These are phyloP conservation scores for Brassica balearica DNA, from an alignment of 441 rosid genomes.

Conservation along the genomic window DNA sequence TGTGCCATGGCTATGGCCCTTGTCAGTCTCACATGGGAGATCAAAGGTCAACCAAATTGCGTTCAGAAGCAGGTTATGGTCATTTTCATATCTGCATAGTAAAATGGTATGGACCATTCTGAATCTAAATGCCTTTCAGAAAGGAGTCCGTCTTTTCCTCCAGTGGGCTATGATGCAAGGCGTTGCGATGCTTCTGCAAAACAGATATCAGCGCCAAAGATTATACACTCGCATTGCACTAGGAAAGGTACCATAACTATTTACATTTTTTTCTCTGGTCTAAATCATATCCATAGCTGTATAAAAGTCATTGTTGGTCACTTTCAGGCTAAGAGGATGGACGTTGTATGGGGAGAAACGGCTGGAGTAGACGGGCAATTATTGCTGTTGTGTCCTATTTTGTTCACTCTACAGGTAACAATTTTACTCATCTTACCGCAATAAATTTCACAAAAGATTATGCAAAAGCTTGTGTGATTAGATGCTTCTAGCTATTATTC, in stretches of 20 bases:
- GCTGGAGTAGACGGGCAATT: constrained; percentile 96
- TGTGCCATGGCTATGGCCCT: constrained; percentile 96
- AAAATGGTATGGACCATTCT: constrained; percentile 27
- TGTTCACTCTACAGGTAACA: constrained; percentile 89
- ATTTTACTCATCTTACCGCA: constrained; percentile 9
- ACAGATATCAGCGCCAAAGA: constrained; percentile 97
- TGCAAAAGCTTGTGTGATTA: constrained; percentile 8
- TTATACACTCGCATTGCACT: constrained; percentile 96
- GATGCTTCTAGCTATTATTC: constrained; percentile 6
- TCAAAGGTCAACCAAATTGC: constrained; percentile 95
- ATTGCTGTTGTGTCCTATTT: constrained; percentile 89
- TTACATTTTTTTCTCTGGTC: constrained; percentile 7
- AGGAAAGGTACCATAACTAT: constrained; percentile 73
- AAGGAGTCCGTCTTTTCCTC: constrained; percentile 95
- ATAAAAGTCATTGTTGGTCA: constrained; percentile 17
- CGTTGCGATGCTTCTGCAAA: constrained; percentile 97
- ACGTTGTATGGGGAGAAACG: constrained; percentile 99
- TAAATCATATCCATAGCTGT: constrained; percentile 6
- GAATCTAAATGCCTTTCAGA: constrained; percentile 55
- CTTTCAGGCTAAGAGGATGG: constrained; percentile 96
- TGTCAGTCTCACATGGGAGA: constrained; percentile 98
- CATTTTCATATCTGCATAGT: constrained; percentile 20
- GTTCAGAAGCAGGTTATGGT: constrained; percentile 84
- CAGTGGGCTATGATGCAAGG: constrained; percentile 99
- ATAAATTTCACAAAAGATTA: not conserved